Evolutionary conservation across 2,329 filamentous ascomycete genomes (phyloP), one percentile per base, ranked within the genome.

Genomic region (Byssoonygena ceratinophila): DNA sequence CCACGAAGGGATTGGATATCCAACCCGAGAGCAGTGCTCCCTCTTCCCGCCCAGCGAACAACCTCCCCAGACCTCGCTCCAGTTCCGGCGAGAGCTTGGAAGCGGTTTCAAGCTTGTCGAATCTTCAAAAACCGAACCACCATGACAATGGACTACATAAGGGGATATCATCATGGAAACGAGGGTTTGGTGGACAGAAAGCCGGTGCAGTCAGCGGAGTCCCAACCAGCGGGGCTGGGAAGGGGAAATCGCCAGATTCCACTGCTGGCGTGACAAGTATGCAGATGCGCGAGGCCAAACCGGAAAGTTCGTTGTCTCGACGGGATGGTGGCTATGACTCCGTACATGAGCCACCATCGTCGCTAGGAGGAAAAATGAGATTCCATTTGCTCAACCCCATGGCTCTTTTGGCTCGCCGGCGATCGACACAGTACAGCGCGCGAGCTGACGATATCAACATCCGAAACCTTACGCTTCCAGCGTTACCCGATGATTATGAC

Each of bases 361-460:
- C 7, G 52, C 57, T 29, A 57, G 55, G 7, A 61, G 68, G 68
- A 27, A 79, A 76, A 60, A 74, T 75, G 39, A 74, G 74, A 62
- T 64, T 78, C 40, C 78, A 77, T 58, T 66, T 82, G 22, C 66
- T 80, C 37, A 83, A 82, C 59, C 80, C 80, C 8, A 80, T 82
- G 74, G 74, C 77, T 4, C 68, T 83, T 12, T 66, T 82, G 44
- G 76, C 78, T 58, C 72, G 79, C 22, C 71, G 80, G 44, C 71
- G 78, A 53, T 80, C 78, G 14, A 75, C 72, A 9, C 77, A 79
- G 57, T 59, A 74, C 14, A 72, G 71, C 29, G 60, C 67, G 25
- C 71, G 73, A 23, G 65, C 72, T 11, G 77, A 80, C 29, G 76
- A 80, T 41, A 66, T 72, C 16, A 73, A 74, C 5, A 71, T 76